These are phyloP conservation scores for Hymenoscyphus occultus DNA, from an alignment of 2,329 filamentous ascomycete genomes.

Conservation along the genomic window DNA sequence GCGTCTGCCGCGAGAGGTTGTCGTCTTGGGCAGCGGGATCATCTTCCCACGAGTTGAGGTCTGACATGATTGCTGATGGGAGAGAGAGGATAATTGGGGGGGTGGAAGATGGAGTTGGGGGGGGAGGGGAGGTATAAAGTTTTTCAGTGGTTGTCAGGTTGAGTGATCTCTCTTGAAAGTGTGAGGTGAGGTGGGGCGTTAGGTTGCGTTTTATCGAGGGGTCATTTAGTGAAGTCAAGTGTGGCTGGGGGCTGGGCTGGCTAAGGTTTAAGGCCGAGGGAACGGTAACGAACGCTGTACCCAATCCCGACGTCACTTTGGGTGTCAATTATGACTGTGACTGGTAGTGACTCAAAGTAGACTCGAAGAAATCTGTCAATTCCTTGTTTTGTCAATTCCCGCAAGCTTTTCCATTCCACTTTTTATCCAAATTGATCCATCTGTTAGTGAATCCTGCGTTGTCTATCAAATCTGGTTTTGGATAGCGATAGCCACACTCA, in stretches of 20 bases:
- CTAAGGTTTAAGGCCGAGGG: neutral
- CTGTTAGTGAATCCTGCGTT: neutral
- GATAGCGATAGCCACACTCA: neutral
- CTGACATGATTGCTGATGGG: slow-evolving; percentile 61
- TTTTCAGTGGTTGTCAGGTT: neutral
- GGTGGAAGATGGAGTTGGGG: slow-evolving; percentile 1
- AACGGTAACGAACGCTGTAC: neutral
- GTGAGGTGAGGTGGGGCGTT: slow-evolving; percentile 10
- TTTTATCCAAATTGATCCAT: neutral
- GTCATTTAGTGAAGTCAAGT: slow-evolving; percentile 3
- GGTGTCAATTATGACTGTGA: neutral
- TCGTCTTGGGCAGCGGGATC: slow-evolving; percentile 74
- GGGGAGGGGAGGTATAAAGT: neutral
- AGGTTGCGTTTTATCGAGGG: slow-evolving; percentile 23
- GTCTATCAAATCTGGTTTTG: neutral
- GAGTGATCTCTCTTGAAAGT: slow-evolving; percentile 13
- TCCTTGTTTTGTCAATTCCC: neutral
- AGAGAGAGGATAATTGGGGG: neutral
- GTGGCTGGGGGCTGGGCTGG: neutral
- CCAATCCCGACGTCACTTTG: neutral
- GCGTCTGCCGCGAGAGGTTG: slow-evolving; percentile 71
- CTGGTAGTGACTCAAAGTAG: neutral
- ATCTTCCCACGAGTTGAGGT: slow-evolving; percentile 94
- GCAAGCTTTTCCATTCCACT: neutral
- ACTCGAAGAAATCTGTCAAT: neutral